A percentile compares a stretch with the other conserved stretches of the same genome.
These are phyloP conservation scores for Angomonas ambiguus DNA, from an alignment of 208 protist species.

Conservation along the genomic window DNA sequence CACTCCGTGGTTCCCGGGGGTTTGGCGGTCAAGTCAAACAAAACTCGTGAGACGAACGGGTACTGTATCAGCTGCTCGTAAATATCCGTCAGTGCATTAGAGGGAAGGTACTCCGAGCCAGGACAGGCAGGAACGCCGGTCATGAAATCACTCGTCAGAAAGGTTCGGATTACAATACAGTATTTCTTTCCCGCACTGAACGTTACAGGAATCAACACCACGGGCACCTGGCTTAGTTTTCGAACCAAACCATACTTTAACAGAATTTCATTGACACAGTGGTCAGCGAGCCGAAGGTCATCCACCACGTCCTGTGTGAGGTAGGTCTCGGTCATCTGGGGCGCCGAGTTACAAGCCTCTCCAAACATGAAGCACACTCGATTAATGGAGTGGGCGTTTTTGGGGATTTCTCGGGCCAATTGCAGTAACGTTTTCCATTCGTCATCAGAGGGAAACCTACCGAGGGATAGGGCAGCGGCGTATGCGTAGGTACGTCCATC, in stretches of 20 bases:
- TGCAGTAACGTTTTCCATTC: slow-evolving; percentile 74
- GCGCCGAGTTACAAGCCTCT: slow-evolving; percentile 15
- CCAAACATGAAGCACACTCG: slow-evolving; percentile 93
- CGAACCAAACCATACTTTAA: slow-evolving; percentile 76
- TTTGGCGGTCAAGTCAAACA: slow-evolving; percentile 96
- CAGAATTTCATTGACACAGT: slow-evolving; percentile 79
- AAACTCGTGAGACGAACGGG: slow-evolving; percentile 84
- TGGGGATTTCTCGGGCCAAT: slow-evolving; percentile 88
- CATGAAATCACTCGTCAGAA: slow-evolving; percentile 97
- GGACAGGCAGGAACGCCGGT: slow-evolving; percentile 90
- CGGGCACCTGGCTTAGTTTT: slow-evolving; percentile 91
- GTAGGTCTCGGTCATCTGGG: slow-evolving; percentile 63
- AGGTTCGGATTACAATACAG: slow-evolving; percentile 92
- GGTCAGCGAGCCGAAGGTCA: slow-evolving; percentile 89
- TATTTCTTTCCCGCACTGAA: slow-evolving; percentile 66
- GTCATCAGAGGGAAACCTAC: slow-evolving; percentile 30
- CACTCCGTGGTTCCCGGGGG: slow-evolving; percentile 98
- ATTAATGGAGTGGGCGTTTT: slow-evolving; percentile 90
- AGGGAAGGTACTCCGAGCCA: slow-evolving; percentile 76
- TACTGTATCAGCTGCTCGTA: slow-evolving; percentile 60
- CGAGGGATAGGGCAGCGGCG: slow-evolving; percentile 73
- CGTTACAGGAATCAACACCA: slow-evolving; percentile 88
- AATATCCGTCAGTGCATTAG: slow-evolving; percentile 81
- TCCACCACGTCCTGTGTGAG: slow-evolving; percentile 72
- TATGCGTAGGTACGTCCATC: slow-evolving; percentile 97